Percentiles rank a stretch among this genome's conserved stretches.
phyloP scores from a whole-genome alignment of 371 early-diverging fungal genomes.

The Gilbertella persicaria region DNA sequence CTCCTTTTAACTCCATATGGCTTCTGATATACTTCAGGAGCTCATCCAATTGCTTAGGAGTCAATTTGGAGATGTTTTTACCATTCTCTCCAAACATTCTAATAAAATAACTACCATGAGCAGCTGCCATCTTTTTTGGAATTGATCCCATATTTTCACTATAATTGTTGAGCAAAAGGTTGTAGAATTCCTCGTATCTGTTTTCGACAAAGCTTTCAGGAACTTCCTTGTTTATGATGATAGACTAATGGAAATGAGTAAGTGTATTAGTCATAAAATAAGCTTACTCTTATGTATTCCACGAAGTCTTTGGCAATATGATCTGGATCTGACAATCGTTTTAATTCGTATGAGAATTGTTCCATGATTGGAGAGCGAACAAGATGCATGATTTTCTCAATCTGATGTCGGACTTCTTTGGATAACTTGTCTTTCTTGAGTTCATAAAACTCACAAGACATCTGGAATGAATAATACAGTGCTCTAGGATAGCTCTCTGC shows the following conservation, averaged over 20 bases:
- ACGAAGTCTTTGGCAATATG: conserved; percentile 71
- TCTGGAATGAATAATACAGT: conserved; percentile 66
- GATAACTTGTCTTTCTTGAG: conserved; percentile 33
- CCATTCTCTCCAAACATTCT: conserved; percentile 54
- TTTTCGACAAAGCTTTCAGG: conserved; percentile 18
- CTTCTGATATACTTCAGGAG: neutral
- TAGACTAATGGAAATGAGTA: conserved; percentile 6
- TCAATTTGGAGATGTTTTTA: conserved; percentile 22
- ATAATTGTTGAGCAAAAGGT: conserved; percentile 30
- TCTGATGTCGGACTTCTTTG: conserved; percentile 22
- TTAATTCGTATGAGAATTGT: conserved; percentile 62
- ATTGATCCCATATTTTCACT: conserved; percentile 27
- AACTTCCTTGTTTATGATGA: conserved; percentile 9
- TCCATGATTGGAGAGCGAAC: conserved; percentile 55
- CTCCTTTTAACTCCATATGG: neutral
- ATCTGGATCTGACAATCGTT: conserved; percentile 69
- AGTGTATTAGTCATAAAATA: neutral
- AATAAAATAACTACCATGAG: conserved; percentile 49
- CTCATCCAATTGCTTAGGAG: neutral
- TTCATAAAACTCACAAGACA: conserved; percentile 69
- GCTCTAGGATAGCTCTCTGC: conserved; percentile 69
- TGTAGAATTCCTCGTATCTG: conserved; percentile 36
- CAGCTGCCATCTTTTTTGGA: conserved; percentile 53
- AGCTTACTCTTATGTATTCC: conserved; percentile 48
- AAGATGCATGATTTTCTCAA: conserved; percentile 39